Evolutionary conservation across 2,329 filamentous ascomycete species (phyloP).

Genomic region (Xylariaceae sp.): DNA sequence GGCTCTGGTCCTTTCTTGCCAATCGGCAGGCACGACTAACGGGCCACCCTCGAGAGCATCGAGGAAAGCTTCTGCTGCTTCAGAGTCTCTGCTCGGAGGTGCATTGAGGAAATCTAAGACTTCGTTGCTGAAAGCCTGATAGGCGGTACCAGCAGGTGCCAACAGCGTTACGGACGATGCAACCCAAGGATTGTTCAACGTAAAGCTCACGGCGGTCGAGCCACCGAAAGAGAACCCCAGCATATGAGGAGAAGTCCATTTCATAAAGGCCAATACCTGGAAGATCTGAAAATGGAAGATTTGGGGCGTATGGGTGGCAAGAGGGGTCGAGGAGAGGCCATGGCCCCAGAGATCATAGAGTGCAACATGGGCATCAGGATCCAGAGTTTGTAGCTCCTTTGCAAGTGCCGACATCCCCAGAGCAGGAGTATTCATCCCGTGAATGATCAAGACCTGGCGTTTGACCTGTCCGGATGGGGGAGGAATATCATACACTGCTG

Average conservation of each 20-base stretch:
- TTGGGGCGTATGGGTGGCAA: slow-evolving; percentile 6
- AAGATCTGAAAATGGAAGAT: slow-evolving; percentile 14
- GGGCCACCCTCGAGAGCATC: slow-evolving; percentile 10
- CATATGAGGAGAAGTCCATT: slow-evolving; percentile 8
- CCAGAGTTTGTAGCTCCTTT: slow-evolving; percentile 1
- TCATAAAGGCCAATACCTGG: slow-evolving; percentile 6
- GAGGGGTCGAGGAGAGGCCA: slow-evolving; percentile 10
- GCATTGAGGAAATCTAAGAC: slow-evolving; percentile 2
- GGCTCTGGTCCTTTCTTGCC: slow-evolving; percentile 3
- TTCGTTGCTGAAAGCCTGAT: neutral
- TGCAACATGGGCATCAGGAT: slow-evolving; percentile 8
- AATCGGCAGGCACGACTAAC: slow-evolving; percentile 12
- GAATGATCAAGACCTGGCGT: slow-evolving; percentile 11
- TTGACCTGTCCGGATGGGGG: slow-evolving; percentile 5
- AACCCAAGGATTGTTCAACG: slow-evolving; percentile 2
- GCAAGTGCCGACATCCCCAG: slow-evolving; percentile 11
- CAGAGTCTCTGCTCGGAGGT: slow-evolving; percentile 3
- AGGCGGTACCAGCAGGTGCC: slow-evolving; percentile 7
- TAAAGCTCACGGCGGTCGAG: slow-evolving; percentile 3
- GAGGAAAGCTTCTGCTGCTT: slow-evolving; percentile 4
- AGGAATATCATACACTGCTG: slow-evolving; percentile 9
- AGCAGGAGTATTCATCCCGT: slow-evolving; percentile 14
- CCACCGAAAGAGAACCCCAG: slow-evolving; percentile 15
- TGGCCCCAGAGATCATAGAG: slow-evolving; percentile 16
- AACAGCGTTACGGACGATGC: slow-evolving; percentile 4